Conservation (phyloP, 2,329 filamentous ascomycete genomes). For the Cercospora citrullina region DNA sequence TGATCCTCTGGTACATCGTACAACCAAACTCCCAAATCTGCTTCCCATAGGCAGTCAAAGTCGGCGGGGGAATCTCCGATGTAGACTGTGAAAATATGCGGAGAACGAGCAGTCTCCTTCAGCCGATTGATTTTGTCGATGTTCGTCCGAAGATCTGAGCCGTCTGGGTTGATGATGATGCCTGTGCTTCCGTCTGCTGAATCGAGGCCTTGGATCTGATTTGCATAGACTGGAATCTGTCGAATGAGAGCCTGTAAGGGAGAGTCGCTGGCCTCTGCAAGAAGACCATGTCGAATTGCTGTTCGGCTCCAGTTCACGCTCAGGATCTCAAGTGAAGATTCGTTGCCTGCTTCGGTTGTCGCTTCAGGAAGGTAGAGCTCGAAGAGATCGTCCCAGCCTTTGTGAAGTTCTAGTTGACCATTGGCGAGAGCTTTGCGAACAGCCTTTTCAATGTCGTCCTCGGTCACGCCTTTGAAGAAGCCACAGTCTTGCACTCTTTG, state of each 20-base stretch:
- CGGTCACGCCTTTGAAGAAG: conserved; percentile 44
- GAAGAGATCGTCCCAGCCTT: conserved; percentile 41
- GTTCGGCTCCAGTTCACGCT: conserved; percentile 52
- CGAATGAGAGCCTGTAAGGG: conserved; percentile 12
- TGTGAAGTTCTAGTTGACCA: conserved; percentile 40
- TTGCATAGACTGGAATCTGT: conserved; percentile 34
- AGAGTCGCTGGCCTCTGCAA: conserved; percentile 10
- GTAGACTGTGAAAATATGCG: conserved; percentile 41
- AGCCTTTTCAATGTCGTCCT: conserved; percentile 33
- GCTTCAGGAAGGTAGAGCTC: conserved; percentile 22
- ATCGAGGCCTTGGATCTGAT: conserved; percentile 39
- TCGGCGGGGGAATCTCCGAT: conserved; percentile 53
- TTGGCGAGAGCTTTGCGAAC: conserved; percentile 36
- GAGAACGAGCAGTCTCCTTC: not conserved
- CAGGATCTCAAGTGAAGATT: conserved; percentile 39
- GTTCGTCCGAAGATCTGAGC: conserved; percentile 41
- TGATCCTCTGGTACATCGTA: conserved; percentile 22
- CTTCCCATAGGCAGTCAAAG: conserved; percentile 47
- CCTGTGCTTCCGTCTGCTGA: conserved; percentile 34
- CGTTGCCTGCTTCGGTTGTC: not conserved
- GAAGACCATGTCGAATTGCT: conserved; percentile 41
- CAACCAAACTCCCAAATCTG: conserved; percentile 49
- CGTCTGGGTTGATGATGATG: conserved; percentile 25
- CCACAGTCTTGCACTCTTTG: conserved; percentile 42
- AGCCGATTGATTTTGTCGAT: conserved; percentile 43